Base-by-base conservation (phyloP, 495 filamentous ascomycete genomes). In the Patellaria atrata region DNA sequence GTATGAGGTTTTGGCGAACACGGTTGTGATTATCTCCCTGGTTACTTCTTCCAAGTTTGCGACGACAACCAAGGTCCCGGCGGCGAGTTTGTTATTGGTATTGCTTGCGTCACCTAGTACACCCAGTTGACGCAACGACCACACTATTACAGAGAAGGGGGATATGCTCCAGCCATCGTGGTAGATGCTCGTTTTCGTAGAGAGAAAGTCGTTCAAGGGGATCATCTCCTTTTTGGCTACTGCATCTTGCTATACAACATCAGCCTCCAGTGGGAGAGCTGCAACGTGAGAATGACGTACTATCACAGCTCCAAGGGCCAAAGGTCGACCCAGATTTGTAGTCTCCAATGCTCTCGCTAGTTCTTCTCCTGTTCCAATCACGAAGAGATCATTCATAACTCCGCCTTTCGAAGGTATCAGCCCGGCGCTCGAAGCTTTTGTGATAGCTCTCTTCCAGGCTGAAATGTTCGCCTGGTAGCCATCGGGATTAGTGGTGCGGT, bases 391-490 rank as follows among this genome's bases (percentile, higher is more conserved):
- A 12, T 50, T 47, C 0, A 50, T 40, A 1, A 51, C 31, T 12
- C 52, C 55, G 14, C 53, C 35, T 15, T 45, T 54, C 4, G 64
- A 63, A 0, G 74, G 64, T 5, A 80, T 62, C 19, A 73, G 58
- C 4, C 85, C 91, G 8, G 71, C 69, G 35, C 65, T 62, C 1
- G 75, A 64, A 15, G 86, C 80, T 27, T 62, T 58, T 13, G 70
- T 63, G 16, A 97, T 67, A 1, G 70, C 86, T 18, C 67, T 64
- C 48, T 76, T 71, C 89, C 89, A 97, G 26, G 86, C 82, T 10
- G 68, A 59, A 25, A 86, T 56, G 54, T 97, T 96, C 31, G 86
- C 81, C 19, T 65, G 58, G 60, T 85, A 97, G 42, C 85, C 87
- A 48, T 91, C 84, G 1, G 86, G 85, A 52, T 97, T 97, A 21